phyloP scores from a whole-genome alignment of 352 stramenopile genomes.

The Salisapilia sapeloensis region DNA sequence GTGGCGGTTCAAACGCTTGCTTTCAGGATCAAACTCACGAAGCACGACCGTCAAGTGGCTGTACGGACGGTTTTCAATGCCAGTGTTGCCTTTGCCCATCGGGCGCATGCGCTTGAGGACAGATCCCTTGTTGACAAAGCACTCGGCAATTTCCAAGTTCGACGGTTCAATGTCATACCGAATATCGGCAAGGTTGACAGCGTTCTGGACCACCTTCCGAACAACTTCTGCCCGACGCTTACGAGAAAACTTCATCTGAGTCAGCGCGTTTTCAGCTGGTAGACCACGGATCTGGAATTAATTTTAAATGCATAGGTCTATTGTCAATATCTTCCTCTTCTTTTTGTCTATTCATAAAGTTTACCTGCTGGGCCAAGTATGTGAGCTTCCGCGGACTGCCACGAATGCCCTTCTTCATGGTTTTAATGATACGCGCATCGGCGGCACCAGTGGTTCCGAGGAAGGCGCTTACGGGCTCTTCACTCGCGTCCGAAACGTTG shows the following conservation, averaged over 20 bases:
- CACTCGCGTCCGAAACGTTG: constrained; percentile 10
- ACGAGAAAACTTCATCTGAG: constrained; percentile 79
- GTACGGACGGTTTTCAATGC: constrained; percentile 73
- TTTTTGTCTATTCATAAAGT: constrained; percentile 1
- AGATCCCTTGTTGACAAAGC: constrained; percentile 73
- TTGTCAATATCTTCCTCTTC: too few relatives aligned
- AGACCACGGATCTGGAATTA: constrained; percentile 42
- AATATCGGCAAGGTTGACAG: constrained; percentile 77
- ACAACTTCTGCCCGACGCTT: constrained; percentile 75
- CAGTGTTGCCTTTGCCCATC: constrained; percentile 63
- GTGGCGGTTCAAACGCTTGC: constrained; percentile 61
- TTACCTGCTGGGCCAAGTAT: constrained; percentile 59
- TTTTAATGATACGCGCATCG: constrained; percentile 46
- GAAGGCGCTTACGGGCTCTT: constrained; percentile 38
- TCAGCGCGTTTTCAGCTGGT: constrained; percentile 46
- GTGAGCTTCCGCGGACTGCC: constrained; percentile 66
- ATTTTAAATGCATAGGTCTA: too few relatives aligned
- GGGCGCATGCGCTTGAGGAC: constrained; percentile 74
- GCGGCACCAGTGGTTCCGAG: constrained; percentile 33
- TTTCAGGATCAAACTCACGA: constrained; percentile 57
- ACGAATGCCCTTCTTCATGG: constrained; percentile 69
- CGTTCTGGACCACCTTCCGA: constrained; percentile 75
- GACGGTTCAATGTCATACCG: constrained; percentile 78
- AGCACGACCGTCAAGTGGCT: constrained; percentile 67
- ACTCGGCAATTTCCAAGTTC: constrained; percentile 70